Base-by-base conservation (phyloP, 352 stramenopile species). In the Phytophthora sansomeana region DNA sequence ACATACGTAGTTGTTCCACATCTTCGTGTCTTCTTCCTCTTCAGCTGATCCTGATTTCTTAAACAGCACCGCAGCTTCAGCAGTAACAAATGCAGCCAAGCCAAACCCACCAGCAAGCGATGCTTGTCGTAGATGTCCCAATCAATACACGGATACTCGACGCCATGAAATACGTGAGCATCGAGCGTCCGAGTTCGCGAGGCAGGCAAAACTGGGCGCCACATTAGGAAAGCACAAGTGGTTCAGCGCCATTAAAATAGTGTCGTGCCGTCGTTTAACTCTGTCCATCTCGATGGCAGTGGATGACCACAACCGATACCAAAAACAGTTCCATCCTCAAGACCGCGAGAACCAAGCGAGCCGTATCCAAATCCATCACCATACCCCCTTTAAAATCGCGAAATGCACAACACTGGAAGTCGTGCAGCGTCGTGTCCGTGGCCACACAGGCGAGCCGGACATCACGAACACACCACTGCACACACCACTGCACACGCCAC, bases 201-300 rank as follows among this genome's bases (percentile, higher is more conserved):
- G 13, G 91, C 67, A 28, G n/a, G n/a, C n/a, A n/a, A 90, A 92
- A 30, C 67, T 81, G 10, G 80, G 63, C 16, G 72, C 64, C 35
- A 91, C 79, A 58, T 89, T 91, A 19, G 84, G 84, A 2, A 69
- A 14, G 58, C 84, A 92, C 52, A 81, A 89, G 60, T 92, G 81
- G 58, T 92, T 90, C 43, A 92, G 55, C 13, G 75, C 65, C 81
- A 91, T 91, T n/a, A n/a, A n/a, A n/a, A n/a, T n/a, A n/a, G n/a
- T n/a, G n/a, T n/a, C n/a, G n/a, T n/a, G n/a, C n/a, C n/a, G n/a
- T n/a, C n/a, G n/a, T n/a, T 11, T 39, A 7, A 39, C 11, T 39
- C 11, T 39, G n/a, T n/a, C n/a, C 33, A 46, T 53, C 0, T 67
- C 28, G 8, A 63, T 29, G 33, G 8, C 50, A 52, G 39, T 69